Percentiles rank a stretch among this genome's conserved stretches.
Conservation (phyloP, 805 yeast species). For the baker's yeast (Saccharomyces cerevisiae) region DNA sequence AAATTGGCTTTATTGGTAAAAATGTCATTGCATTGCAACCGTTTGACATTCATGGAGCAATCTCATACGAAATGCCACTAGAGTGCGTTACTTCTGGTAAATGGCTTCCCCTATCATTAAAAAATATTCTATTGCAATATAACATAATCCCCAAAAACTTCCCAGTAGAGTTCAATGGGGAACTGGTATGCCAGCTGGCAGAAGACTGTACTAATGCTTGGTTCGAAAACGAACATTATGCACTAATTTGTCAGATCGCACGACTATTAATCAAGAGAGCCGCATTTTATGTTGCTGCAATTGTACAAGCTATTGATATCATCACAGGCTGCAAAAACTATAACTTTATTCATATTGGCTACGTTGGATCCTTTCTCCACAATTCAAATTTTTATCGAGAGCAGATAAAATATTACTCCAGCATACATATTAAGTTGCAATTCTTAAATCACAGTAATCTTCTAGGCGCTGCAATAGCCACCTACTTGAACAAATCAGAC, state of each 20-base stretch:
- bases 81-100: conserved; percentile 25
- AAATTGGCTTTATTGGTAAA: conserved; percentile 25
- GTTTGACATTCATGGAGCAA: conserved; percentile 12
- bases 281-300: conserved; percentile 17
- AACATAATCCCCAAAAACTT: conserved; percentile 3
- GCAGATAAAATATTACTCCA: conserved; percentile 10
- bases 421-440: conserved; percentile 8
- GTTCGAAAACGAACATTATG: neutral
- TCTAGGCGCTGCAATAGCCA: conserved; percentile 23
- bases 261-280: conserved; percentile 19
- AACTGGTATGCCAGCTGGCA: conserved; percentile 10
- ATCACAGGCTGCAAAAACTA: conserved; percentile 2
- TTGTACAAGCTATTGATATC: conserved; percentile 11
- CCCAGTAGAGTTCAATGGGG: conserved; percentile 16
- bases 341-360: conserved; percentile 14
- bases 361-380: conserved; percentile 24
- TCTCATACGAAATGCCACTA: conserved; percentile 20
- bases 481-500: conserved; percentile 3
- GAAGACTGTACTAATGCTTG: conserved; percentile 1
- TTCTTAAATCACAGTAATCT: conserved; percentile 22
- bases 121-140: conserved; percentile 12
- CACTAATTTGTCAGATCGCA: conserved; percentile 7
- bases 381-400: conserved; percentile 13
- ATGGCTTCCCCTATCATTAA: conserved; percentile 19
- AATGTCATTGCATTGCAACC: conserved; percentile 10